Evolutionary conservation across 2,329 filamentous ascomycete genomes (phyloP).

Genomic region (Escovopsis sp.): DNA sequence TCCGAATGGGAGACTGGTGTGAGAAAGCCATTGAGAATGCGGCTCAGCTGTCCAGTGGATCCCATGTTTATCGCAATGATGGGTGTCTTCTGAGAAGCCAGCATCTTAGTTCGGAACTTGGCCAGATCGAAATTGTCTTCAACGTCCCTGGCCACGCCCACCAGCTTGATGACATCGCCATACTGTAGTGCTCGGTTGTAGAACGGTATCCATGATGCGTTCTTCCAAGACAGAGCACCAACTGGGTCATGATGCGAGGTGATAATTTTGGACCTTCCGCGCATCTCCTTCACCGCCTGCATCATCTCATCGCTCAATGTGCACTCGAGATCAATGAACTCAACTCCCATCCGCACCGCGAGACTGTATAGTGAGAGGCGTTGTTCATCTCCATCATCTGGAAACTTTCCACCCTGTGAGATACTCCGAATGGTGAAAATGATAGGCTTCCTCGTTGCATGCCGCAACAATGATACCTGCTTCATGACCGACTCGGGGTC

Average conservation of each 20-base stretch:
- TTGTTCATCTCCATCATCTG: slow-evolving; percentile 56
- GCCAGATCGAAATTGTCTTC: slow-evolving; percentile 79
- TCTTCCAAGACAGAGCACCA: slow-evolving; percentile 68
- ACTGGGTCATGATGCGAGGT: slow-evolving; percentile 88
- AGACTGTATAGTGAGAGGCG: slow-evolving; percentile 61
- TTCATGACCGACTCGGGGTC: slow-evolving; percentile 62
- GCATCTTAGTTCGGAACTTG: slow-evolving; percentile 66
- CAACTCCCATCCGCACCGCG: slow-evolving; percentile 69
- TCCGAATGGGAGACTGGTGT: slow-evolving; percentile 84
- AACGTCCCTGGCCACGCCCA: slow-evolving; percentile 60
- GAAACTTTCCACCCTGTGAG: slow-evolving; percentile 77
- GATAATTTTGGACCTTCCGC: slow-evolving; percentile 68
- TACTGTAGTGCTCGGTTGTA: slow-evolving; percentile 85
- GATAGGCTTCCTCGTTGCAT: slow-evolving; percentile 57
- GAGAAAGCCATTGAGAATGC: slow-evolving; percentile 82
- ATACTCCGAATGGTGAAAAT: slow-evolving; percentile 85
- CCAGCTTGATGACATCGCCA: slow-evolving; percentile 87
- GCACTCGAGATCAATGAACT: slow-evolving; percentile 90
- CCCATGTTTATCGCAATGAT: slow-evolving; percentile 97
- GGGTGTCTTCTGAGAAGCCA: slow-evolving; percentile 58
- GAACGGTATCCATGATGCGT: slow-evolving; percentile 79
- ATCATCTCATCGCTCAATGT: slow-evolving; percentile 67
- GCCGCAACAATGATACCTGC: slow-evolving; percentile 67
- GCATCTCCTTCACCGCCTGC: slow-evolving; percentile 46
- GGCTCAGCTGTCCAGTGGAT: slow-evolving; percentile 67